Evolutionary conservation across 306 rosid genomes (phyloP).

Genomic region (Casuarina glauca): DNA sequence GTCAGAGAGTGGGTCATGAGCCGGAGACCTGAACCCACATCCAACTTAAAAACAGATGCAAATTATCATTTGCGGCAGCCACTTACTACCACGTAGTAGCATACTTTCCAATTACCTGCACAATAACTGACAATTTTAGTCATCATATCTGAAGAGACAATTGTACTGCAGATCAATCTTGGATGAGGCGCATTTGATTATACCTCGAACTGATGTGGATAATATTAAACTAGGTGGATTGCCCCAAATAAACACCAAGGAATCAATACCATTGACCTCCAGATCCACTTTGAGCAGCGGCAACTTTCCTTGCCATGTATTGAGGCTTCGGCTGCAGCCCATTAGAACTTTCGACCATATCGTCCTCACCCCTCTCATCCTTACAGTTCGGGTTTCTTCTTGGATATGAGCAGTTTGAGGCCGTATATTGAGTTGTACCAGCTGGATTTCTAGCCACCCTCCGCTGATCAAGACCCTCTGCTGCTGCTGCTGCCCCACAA

Average conservation of each 20-base stretch:
- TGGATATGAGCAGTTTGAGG: constrained; percentile 66
- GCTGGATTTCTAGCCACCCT: constrained; percentile 65
- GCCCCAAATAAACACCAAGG: constrained; percentile 12
- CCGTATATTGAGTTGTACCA: constrained; percentile 56
- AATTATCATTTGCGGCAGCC: constrained; percentile 30
- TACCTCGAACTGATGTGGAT: constrained; percentile 16
- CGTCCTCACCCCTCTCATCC: constrained; percentile 72
- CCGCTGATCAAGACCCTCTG: constrained; percentile 78
- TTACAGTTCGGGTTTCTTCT: constrained; percentile 79
- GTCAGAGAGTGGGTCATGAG: constrained; percentile 34
- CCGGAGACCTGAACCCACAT: constrained; percentile 28
- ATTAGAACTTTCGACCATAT: constrained; percentile 70
- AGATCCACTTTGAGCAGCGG: constrained; percentile 82
- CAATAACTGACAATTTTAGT: neutral
- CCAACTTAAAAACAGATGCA: constrained; percentile 26
- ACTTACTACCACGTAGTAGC: constrained; percentile 9
- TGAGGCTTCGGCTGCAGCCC: constrained; percentile 84
- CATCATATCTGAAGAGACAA: neutral
- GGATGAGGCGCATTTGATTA: constrained; percentile 1
- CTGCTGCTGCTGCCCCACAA: constrained; percentile 62
- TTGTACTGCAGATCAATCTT: constrained; percentile 27
- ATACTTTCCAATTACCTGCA: constrained; percentile 24
- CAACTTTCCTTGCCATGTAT: constrained; percentile 70
- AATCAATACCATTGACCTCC: constrained; percentile 80
- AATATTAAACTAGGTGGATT: constrained; percentile 11